Evolutionary conservation across 805 yeast species (phyloP).

Genomic region (Sugiyamaella americana): DNA sequence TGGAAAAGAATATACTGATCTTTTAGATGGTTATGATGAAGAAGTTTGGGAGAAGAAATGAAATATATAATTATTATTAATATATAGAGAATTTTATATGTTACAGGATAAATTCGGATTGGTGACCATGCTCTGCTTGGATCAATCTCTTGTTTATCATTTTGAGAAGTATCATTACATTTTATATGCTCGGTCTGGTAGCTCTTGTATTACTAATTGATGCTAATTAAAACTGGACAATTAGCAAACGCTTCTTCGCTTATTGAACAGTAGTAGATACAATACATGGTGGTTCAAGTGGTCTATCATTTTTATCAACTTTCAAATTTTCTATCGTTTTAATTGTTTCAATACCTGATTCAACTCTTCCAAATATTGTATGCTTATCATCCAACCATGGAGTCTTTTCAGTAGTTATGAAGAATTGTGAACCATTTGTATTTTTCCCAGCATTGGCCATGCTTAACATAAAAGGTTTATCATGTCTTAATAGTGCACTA

Average conservation of each 20-base stretch:
- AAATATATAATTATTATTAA: no score
- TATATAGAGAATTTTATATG: background rate
- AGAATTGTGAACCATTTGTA: slow-evolving; percentile 56
- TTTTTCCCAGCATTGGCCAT: slow-evolving; percentile 58
- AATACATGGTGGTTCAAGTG: slow-evolving; percentile 33
- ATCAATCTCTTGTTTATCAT: no score
- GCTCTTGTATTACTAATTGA: no score
- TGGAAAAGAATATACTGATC: slow-evolving; percentile 20
- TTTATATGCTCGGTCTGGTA: no score
- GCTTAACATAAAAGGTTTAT: slow-evolving; percentile 48
- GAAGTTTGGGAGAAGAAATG: background rate
- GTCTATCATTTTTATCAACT: slow-evolving; percentile 44
- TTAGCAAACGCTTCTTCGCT: no score
- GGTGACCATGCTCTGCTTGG: no score
- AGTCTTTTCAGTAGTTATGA: slow-evolving; percentile 51
- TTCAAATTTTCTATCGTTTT: slow-evolving; percentile 42
- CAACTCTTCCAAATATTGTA: slow-evolving; percentile 51
- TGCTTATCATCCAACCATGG: slow-evolving; percentile 53
- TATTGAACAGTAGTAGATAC: slow-evolving; percentile 21
- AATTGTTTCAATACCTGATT: slow-evolving; percentile 45
- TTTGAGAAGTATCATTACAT: no score
- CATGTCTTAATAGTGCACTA: slow-evolving; percentile 42
- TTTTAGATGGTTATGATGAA: slow-evolving; percentile 20
- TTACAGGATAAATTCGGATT: background rate
- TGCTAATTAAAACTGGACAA: no score